Evolutionary conservation across 768 basidiomycete species (phyloP).

Genomic region (Phaeolepiota aurea): DNA sequence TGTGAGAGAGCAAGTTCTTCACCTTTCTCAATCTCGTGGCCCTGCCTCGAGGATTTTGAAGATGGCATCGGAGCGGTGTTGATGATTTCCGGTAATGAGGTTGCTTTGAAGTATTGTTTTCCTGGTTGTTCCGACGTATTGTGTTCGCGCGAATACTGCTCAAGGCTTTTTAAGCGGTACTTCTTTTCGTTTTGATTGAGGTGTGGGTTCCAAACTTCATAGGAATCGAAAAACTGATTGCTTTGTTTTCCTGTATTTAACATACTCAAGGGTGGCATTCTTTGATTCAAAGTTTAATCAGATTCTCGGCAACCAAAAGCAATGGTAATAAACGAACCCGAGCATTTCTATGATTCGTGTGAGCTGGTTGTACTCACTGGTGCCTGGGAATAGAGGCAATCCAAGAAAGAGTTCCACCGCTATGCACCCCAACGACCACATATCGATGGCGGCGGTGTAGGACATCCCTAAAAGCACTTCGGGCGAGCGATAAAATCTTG

Average conservation of each 20-base stretch:
- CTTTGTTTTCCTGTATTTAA: slow-evolving; percentile 96
- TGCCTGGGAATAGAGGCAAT: slow-evolving; percentile 93
- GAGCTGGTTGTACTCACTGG: slow-evolving; percentile 98
- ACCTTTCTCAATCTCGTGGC: slow-evolving; percentile 90
- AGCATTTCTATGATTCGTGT: slow-evolving; percentile 98
- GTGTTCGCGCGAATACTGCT: slow-evolving; percentile 94
- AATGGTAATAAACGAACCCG: slow-evolving; percentile 51
- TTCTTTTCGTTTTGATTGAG: slow-evolving; percentile 71
- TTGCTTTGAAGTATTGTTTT: slow-evolving; percentile 98
- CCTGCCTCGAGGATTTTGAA: slow-evolving; percentile 68
- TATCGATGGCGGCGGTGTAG: slow-evolving; percentile 93
- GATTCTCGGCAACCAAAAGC: not conserved
- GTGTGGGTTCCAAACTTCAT: slow-evolving; percentile 53
- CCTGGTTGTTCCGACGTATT: slow-evolving; percentile 95
- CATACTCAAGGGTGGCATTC: slow-evolving; percentile 87
- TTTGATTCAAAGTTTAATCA: slow-evolving; percentile 20
- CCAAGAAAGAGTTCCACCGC: slow-evolving; percentile 98
- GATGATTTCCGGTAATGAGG: slow-evolving; percentile 89
- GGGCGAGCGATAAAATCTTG: slow-evolving; percentile 95
- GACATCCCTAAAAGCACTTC: slow-evolving; percentile 94
- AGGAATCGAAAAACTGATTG: slow-evolving; percentile 84
- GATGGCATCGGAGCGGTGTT: slow-evolving; percentile 91
- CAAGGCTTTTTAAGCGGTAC: slow-evolving; percentile 81
- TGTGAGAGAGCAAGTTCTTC: slow-evolving; percentile 5
- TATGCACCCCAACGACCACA: slow-evolving; percentile 99